phyloP scores from a whole-genome alignment of 1,139 yeast genomes.

The Scheffersomyces parashehatae region DNA sequence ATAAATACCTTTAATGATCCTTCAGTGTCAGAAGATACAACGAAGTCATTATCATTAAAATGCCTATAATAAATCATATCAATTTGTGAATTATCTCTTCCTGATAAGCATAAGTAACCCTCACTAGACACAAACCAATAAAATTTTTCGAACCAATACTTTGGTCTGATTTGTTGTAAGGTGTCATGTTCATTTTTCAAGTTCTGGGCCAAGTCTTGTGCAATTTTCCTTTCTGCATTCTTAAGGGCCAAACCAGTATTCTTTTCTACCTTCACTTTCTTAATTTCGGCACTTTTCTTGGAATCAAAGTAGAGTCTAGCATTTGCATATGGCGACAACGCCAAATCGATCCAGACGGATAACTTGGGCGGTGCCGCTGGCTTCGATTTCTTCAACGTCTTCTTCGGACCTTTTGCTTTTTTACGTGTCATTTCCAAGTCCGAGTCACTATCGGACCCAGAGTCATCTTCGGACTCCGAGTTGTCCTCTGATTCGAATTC shows the following conservation, averaged over 20 bases:
- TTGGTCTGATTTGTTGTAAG: conserved; percentile 65
- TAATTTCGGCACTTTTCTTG: conserved; percentile 73
- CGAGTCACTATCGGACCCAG: conserved; percentile 35
- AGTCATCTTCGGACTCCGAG: conserved; percentile 23
- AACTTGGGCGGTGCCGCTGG: conserved; percentile 26
- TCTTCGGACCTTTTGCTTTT: conserved; percentile 7
- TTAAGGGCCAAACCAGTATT: conserved; percentile 78
- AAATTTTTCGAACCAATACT: conserved; percentile 92
- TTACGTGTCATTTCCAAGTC: conserved; percentile 14
- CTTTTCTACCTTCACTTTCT: conserved; percentile 78
- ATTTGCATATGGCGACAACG: conserved; percentile 82
- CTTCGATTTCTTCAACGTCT: conserved; percentile 8
- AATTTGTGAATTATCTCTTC: conserved; percentile 81
- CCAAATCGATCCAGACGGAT: conserved; percentile 66
- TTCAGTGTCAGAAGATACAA: conserved; percentile 74
- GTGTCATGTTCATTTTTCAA: conserved; percentile 66
- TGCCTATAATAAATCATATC: conserved; percentile 81
- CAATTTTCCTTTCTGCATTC: conserved; percentile 80
- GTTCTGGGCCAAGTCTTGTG: conserved; percentile 66
- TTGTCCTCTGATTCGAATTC: conserved; percentile 27
- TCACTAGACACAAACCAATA: conserved; percentile 91
- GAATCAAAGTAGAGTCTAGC: conserved; percentile 84
- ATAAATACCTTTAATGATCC: conserved; percentile 77
- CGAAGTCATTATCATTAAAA: conserved; percentile 68
- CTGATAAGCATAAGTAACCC: conserved; percentile 84